Evolutionary conservation across 1,139 yeast genomes (phyloP).

Genomic region (Suhomyces bolitotheri): DNA sequence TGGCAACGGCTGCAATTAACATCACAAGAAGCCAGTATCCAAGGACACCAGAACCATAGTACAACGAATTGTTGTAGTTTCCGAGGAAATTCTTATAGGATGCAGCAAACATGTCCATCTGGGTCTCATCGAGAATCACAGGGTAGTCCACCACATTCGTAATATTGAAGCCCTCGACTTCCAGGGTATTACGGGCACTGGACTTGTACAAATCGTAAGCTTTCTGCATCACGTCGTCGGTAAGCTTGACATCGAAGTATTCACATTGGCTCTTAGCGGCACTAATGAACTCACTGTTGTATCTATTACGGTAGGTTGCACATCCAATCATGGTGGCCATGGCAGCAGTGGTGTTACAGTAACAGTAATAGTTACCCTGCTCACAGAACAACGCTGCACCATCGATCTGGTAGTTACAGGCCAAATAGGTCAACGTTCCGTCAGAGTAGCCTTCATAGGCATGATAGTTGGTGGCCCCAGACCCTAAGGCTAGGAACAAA

Average conservation of each 20-base stretch:
- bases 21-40: constrained; percentile 53
- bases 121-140: constrained; percentile 19
- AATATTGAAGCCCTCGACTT: constrained; percentile 25
- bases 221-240: constrained; percentile 18
- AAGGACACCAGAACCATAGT: constrained; percentile 48
- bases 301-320: constrained; percentile 6
- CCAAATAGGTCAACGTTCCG: constrained; percentile 12
- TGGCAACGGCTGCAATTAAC: constrained; percentile 38
- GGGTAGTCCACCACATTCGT: constrained; percentile 25
- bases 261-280: constrained; percentile 15
- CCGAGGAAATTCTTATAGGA: constrained; percentile 34
- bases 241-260: constrained; percentile 15
- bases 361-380: constrained; percentile 11
- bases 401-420: constrained; percentile 22
- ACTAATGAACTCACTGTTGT: not conserved
- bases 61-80: constrained; percentile 40
- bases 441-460: constrained; percentile 9
- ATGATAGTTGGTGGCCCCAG: not conserved
- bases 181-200: constrained; percentile 21
- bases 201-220: constrained; percentile 21
- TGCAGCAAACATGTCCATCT: constrained; percentile 16
- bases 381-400: constrained; percentile 29
- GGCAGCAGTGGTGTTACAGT: constrained; percentile 17
- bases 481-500: not conserved
- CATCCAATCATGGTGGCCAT: constrained; percentile 20